Evolutionary conservation across 2,329 filamentous ascomycete species (phyloP), one percentile per base, ranked within the genome.

Genomic region (Epichloe elymi): DNA sequence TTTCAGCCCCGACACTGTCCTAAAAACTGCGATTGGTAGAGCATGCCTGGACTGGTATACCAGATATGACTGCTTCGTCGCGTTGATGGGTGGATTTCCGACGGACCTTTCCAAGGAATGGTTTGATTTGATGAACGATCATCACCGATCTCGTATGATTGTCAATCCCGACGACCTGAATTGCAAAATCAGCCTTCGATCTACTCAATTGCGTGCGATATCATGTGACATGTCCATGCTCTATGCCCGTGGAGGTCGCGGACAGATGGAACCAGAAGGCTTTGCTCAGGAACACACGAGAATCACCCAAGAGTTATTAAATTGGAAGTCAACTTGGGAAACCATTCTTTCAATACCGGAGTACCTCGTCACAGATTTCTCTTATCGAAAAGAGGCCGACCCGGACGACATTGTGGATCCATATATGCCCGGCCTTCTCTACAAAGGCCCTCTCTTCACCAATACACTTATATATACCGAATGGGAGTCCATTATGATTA

Each of bases 21-120:
- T 84, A 70, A 73, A 85, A 56, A 85, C 83, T 10, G 74, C 84
- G 4, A 76, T 86, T 14, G 79, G 84, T 33, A 79, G 86, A 33
- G 82, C 85, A 60, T 80, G 93, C 43, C 76, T 95, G 47, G 74
- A 77, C n/a, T 97, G 93, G 93, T 96, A 95, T 65, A 76, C 82
- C 33, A 83, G 90, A 37, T 95, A 95, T 62, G 93, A 97, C 64
- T 75, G 90, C 10, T 86, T 90, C 52, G 82, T 88, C 5, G 86
- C 86, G 1, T 78, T 96, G 55, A 82, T 95, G 74, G 86, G 86
- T 23, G 86, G 86, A 1, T 85, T 85, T 57, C 81, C 83, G 57
- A 82, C 86, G 1, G 78, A 83, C 2, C 72, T 97, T 14, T 76
- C 83, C 6, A 78, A 82, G 45, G 82, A 88, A 53, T 97, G 90